Evolutionary conservation across 306 rosid species (phyloP).

Genomic region (Morella rubra): DNA sequence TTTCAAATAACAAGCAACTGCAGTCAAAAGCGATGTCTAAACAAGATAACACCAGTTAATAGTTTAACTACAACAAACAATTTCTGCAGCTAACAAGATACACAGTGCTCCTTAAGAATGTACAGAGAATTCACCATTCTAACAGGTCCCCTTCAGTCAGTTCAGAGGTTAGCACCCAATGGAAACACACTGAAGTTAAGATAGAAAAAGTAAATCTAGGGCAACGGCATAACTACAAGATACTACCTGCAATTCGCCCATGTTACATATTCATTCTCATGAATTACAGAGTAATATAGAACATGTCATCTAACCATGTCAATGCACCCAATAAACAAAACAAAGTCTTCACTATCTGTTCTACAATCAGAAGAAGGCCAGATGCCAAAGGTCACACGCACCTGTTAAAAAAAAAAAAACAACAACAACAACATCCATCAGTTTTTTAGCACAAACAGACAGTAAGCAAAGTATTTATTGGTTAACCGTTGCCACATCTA

Average conservation of each 20-base stretch:
- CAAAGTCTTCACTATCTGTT: conserved; percentile 31
- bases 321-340: conserved; percentile 33
- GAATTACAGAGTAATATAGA: conserved; percentile 34
- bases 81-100: conserved; percentile 25
- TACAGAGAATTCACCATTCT: conserved; percentile 38
- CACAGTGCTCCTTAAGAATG: conserved; percentile 33
- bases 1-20: neutral
- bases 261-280: conserved; percentile 6
- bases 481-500: neutral
- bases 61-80: conserved; percentile 21
- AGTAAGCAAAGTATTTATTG: neutral
- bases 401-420: conserved; percentile 38
- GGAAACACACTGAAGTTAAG: conserved; percentile 20
- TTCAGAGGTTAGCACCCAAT: conserved; percentile 35
- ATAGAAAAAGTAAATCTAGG: conserved; percentile 31
- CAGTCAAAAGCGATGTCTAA: neutral
- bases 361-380: conserved; percentile 38
- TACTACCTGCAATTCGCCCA: conserved; percentile 34
- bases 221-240: conserved; percentile 36
- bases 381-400: conserved; percentile 24
- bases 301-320: conserved; percentile 42
- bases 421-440: conserved; percentile 3
- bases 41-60: conserved; percentile 21
- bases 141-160: conserved; percentile 30
- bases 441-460: neutral